A percentile compares a stretch with the other conserved stretches of the same genome.
Conservation (phyloP, 2,329 filamentous ascomycete species). For the Moelleriella libera region DNA sequence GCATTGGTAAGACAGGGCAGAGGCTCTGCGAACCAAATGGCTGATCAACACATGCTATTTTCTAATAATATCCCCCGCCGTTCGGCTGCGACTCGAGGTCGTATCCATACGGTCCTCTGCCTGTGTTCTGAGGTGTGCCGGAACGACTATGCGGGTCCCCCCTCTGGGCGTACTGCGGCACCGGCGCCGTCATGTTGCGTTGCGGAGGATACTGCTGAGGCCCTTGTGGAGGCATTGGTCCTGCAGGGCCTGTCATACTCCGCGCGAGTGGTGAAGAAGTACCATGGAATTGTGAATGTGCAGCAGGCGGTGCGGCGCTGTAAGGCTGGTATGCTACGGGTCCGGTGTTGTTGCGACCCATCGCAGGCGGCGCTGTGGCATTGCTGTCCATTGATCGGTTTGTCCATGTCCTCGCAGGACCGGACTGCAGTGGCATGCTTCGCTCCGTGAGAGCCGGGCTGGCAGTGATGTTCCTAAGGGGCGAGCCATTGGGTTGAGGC, state of each 20-base stretch:
- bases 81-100: conserved; percentile 17
- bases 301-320: conserved; percentile 10
- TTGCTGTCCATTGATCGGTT: conserved; percentile 17
- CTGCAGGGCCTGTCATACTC: conserved; percentile 23
- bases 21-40: neutral
- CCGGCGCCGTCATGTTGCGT: conserved; percentile 32
- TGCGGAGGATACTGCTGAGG: conserved; percentile 20
- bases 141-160: conserved; percentile 4
- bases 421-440: conserved; percentile 16
- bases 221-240: conserved; percentile 12
- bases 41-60: neutral
- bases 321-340: conserved; percentile 11
- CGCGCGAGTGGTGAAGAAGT: conserved; percentile 10
- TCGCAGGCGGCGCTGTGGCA: conserved; percentile 6
- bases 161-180: conserved; percentile 10
- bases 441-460: conserved; percentile 15
- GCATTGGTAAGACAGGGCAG: too few species aligned
- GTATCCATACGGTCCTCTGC: conserved; percentile 19
- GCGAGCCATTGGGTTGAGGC: neutral
- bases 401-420: conserved; percentile 17
- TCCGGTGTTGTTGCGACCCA: conserved; percentile 3
- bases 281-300: neutral
- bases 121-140: conserved; percentile 11
- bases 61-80: conserved; percentile 6
- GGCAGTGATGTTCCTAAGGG: conserved; percentile 12